Percentiles rank a stretch among this genome's conserved stretches.
Conservation (phyloP, 352 stramenopile species). For the Globisporangium middletonii region DNA sequence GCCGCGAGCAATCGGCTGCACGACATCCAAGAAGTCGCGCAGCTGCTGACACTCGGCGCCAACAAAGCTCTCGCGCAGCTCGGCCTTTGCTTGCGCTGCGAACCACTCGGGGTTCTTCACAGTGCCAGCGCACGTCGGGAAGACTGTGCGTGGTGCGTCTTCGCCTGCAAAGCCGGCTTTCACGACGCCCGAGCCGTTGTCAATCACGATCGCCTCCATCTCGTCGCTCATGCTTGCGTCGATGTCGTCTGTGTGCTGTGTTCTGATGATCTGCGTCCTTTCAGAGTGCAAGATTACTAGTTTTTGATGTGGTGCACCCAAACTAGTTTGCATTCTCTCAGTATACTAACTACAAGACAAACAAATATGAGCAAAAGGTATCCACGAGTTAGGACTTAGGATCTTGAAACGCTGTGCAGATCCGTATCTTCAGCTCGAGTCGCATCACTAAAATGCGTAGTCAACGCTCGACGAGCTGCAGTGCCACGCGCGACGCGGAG, state of each 20-base stretch:
- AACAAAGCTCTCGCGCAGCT: constrained; percentile 73
- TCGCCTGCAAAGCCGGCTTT: constrained; percentile 86
- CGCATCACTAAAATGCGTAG: no score
- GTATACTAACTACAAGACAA: background rate
- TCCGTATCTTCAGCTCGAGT: no score
- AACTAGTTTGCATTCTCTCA: background rate
- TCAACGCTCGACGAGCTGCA: no score
- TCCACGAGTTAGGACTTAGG: no score
- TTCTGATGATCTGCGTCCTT: background rate
- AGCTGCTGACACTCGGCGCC: constrained; percentile 55
- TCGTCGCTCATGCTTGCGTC: constrained; percentile 8
- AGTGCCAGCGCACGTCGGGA: constrained; percentile 55
- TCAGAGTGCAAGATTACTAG: background rate
- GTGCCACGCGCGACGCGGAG: no score
- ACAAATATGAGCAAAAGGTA: background rate
- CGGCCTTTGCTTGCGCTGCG: constrained; percentile 41
- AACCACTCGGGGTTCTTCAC: constrained; percentile 84
- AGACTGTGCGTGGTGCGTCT: constrained; percentile 72
- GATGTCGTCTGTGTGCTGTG: background rate
- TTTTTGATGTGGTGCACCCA: background rate
- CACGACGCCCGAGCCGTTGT: constrained; percentile 77
- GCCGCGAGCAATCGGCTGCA: constrained; percentile 71
- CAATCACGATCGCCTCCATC: constrained; percentile 79
- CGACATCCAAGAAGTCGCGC: constrained; percentile 59
- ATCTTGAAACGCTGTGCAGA: no score